Evolutionary conservation across 371 early-diverging fungal species (phyloP).

Genomic region (Nematocida parisii): DNA sequence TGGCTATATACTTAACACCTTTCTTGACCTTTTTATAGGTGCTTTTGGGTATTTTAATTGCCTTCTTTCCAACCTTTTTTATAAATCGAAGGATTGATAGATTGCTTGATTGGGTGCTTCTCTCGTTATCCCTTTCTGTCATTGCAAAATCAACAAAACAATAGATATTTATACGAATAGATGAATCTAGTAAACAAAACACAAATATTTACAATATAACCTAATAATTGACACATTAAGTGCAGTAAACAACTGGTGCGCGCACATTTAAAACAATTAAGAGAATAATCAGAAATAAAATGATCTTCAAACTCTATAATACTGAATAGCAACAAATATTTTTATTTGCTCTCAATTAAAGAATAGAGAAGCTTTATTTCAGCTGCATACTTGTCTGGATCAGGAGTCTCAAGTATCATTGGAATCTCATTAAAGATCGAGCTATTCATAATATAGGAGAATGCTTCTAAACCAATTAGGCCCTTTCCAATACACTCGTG

Average conservation of each 20-base stretch:
- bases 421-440: conserved; percentile 71
- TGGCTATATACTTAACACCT: conserved; percentile 7
- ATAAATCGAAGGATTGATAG: neutral
- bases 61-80: neutral
- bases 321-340: neutral
- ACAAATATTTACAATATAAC: conserved; percentile 1
- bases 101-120: neutral
- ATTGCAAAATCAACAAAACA: conserved; percentile 18
- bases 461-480: conserved; percentile 72
- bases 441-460: conserved; percentile 72
- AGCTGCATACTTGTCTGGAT: conserved; percentile 63
- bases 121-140: neutral
- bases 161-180: conserved; percentile 8
- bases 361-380: conserved; percentile 64
- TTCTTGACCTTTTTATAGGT: conserved; percentile 13
- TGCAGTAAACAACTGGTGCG: too few species aligned
- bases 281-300: neutral
- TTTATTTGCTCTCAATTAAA: conserved; percentile 20
- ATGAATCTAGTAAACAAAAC: conserved; percentile 6
- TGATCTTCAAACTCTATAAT: neutral
- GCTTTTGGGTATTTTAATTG: neutral
- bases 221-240: too few species aligned
- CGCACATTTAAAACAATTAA: neutral
- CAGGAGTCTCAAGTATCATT: conserved; percentile 73
- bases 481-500: conserved; percentile 74